Base-by-base conservation (phyloP, 1,284 basidiomycete genomes). In the Veloboletus limbatus region DNA sequence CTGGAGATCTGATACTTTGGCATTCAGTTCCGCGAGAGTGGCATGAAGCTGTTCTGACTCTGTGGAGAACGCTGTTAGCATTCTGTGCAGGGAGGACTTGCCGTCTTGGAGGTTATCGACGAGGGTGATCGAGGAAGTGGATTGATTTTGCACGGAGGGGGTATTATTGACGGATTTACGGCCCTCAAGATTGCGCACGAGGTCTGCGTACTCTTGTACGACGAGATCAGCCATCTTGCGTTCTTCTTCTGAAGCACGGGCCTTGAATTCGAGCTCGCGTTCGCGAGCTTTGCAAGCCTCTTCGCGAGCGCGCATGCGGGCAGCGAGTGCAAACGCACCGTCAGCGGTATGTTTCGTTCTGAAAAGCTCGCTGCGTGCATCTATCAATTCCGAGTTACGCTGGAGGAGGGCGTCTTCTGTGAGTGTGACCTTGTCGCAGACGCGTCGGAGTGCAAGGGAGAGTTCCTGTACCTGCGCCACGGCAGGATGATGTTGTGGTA, bases 161-260 rank as follows among this genome's bases (percentile, higher is more conserved):
- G 22, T 43, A 22, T 43, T 32, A 18, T 40, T 46, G 17, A 32
- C 35, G 20, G 57, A 67, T 30, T 63, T 58, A 48, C 75, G 68
- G 20, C 76, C 74, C 54, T 81, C 77, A 27, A 88, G 69, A 1
- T 68, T 72, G 25, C 84, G 73, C 10, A 88, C 85, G 9, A 88
- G 74, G 48, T 77, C 76, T 0, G 85, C 85, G 44, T 88, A 88
- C 53, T 88, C 83, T 40, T 75, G 70, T 14, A 88, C 73, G 3
- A 79, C 81, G 25, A 77, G 60, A 50, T 88, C 84, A 20, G 75
- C 71, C 73, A 87, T 78, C 52, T 69, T 75, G 22, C 71, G 66
- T 49, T 82, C 75, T 54, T 85, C 79, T 48, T 85, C 76, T 4
- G 67, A 66, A 1, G 64, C 63, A 18, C 49, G 51, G 8, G 69